phyloP scores from a whole-genome alignment of 345 rosid genomes.

The Pistacia integerrima region DNA sequence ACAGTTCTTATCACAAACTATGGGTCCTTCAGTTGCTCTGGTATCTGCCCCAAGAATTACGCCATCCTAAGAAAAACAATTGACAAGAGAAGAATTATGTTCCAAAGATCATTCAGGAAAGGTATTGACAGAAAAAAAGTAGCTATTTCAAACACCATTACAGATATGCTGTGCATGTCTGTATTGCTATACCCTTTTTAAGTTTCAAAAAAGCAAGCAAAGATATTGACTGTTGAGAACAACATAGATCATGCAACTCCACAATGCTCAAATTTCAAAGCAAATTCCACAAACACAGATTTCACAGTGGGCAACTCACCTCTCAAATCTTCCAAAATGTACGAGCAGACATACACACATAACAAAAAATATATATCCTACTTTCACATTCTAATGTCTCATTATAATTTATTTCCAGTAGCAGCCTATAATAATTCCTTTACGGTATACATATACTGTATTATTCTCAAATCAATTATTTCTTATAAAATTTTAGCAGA shows the following conservation, averaged over 20 bases:
- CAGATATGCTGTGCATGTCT: not conserved
- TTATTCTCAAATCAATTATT: too few relatives aligned
- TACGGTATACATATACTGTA: too few relatives aligned
- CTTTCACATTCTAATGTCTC: too few relatives aligned
- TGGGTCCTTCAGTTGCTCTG: constrained; percentile 90
- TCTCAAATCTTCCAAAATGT: too few relatives aligned
- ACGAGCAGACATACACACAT: too few relatives aligned
- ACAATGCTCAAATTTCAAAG: constrained; percentile 1
- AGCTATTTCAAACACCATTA: not conserved
- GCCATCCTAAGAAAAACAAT: constrained; percentile 58
- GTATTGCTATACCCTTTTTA: not conserved
- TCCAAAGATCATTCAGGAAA: constrained; percentile 6
- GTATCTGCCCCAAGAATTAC: constrained; percentile 96
- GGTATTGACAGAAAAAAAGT: not conserved
- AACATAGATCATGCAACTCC: not conserved
- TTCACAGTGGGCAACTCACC: too few relatives aligned
- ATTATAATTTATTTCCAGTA: too few relatives aligned
- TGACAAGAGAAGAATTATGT: constrained; percentile 3
- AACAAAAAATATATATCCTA: too few relatives aligned
- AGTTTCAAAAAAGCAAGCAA: constrained; percentile 5
- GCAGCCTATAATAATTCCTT: too few relatives aligned
- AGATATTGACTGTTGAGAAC: not conserved
- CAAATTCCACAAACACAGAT: not conserved
- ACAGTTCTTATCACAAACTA: constrained; percentile 97
- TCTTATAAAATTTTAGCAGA: too few relatives aligned